phyloP scores from a whole-genome alignment of 495 filamentous ascomycete species.

The Penicillium salamii region DNA sequence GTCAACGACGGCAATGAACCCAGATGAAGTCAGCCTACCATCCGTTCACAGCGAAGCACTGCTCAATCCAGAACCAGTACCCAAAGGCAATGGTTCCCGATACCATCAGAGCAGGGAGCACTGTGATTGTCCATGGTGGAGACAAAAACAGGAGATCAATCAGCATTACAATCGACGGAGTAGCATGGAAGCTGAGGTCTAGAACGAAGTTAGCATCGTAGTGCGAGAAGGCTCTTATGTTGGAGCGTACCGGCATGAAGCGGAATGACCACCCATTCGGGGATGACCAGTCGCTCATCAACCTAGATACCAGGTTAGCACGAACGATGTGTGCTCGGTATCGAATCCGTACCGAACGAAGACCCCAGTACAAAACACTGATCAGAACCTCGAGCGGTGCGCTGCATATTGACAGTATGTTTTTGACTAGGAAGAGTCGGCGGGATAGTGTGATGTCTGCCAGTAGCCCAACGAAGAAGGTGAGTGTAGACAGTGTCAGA shows the following conservation, averaged over 20 bases:
- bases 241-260: constrained; percentile 40
- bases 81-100: constrained; percentile 63
- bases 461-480: constrained; percentile 67
- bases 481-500: constrained; percentile 62
- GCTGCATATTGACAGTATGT: constrained; percentile 65
- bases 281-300: constrained; percentile 60
- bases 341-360: constrained; percentile 44
- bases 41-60: constrained; percentile 71
- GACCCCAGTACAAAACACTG: constrained; percentile 80
- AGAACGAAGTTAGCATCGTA: constrained; percentile 15
- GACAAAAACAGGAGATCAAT: constrained; percentile 72
- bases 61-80: constrained; percentile 90
- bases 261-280: constrained; percentile 44
- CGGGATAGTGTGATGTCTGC: constrained; percentile 69
- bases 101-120: constrained; percentile 57
- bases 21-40: constrained; percentile 46
- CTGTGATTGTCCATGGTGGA: constrained; percentile 74
- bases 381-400: constrained; percentile 81
- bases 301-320: constrained; percentile 42
- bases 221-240: neutral
- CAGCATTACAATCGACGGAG: constrained; percentile 68
- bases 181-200: constrained; percentile 79
- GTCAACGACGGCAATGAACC: constrained; percentile 17
- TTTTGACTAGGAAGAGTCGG: constrained; percentile 69
- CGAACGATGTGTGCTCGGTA: neutral